Evolutionary conservation across 2,329 filamentous ascomycete genomes (phyloP), one percentile per base, ranked within the genome.

Genomic region (Phialophora expanda): DNA sequence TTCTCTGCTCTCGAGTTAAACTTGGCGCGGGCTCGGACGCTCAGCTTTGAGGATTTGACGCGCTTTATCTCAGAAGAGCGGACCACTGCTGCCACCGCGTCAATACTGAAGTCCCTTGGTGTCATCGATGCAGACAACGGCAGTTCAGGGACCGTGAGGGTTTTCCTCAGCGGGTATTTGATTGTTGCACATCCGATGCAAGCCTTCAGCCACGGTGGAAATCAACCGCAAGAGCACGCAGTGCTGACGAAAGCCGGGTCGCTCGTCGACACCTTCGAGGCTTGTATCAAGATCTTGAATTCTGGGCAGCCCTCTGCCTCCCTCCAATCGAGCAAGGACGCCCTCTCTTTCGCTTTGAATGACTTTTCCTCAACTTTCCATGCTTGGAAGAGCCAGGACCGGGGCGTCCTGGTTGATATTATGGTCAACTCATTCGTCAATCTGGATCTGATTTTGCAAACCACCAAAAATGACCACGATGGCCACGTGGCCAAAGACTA

Each of bases 381-480:
- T 66, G 86, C 87, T 4, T 89, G 87, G 87, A 87, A 88, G 73
- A 80, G 86, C 12, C 84, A 87, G 68, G 87, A 89, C 71, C 86
- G 86, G 0, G 85, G 82, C 17, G 83, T 87, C 2, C 75, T 89
- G 54, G 83, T 89, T 66, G 86, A 89, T 69, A 87, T 87, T 46
- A 89, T 89, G 87, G 80, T 89, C 20, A 86, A 85, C 9, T 87
- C 87, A 28, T 89, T 89, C 71, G 85, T 88, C 48, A 87, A 88
- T 73, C 78, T 89, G 20, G 87, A 89, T 72, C 81, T 86, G 20
- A 89, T 89, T 17, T 87, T 87, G 85, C 87, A 89, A 74, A 87
- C 85, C 2, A 87, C 89, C 66, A 89, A 89, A 72, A 83, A 87
- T 69, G 86, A 88, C 62, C 84, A 79, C 26, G 82, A 83, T 8